Base-by-base conservation (phyloP, 2,329 filamentous ascomycete genomes). In the Sporothrix mexicana region DNA sequence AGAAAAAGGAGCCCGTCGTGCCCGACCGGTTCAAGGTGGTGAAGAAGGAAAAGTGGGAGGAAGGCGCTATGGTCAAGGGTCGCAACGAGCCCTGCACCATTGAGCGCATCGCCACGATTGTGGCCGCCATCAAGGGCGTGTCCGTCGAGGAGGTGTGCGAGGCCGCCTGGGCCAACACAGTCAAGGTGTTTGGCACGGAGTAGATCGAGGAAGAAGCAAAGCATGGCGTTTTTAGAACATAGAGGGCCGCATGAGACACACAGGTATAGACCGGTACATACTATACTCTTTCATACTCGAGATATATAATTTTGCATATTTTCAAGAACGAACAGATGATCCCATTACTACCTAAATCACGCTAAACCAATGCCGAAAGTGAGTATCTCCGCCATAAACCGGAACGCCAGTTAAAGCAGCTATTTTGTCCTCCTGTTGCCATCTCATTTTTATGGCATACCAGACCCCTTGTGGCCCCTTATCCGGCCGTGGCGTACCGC, bases 1-100 rank as follows among this genome's bases (percentile, higher is more conserved):
- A 87, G 77, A 88, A 88, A 78, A 88, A 88, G 76, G 85, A 92
- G 76, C 85, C 89, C 5, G 91, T 91, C 69, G 88, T 92, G 1
- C 91, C 92, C 0, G 86, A 90, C 70, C 83, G 93, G 47, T 96
- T 91, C 77, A 97, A 93, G 82, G 86, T 91, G 4, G 92, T 98
- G 43, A 99, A 98, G 86, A 98, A 97, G 83, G 96, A 99, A 83
- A 97, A 93, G 81, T 99, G 94, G 92, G 88, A 89, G 61, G 90
- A 93, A 78, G 95, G 95, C 0, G 87, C 87, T 55, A 95, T 98
- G 93, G 88, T 99, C 70, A 99, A 98, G 83, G 94, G 95, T 0
- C 89, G 96, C 74, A 99, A 99, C 79, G 96, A 99, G 82, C 93
- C 95, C 10, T 95, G 92, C 77, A 92, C 88, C 70, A 98, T 99